Evolutionary conservation across 2,329 filamentous ascomycete species (phyloP), one percentile per base, ranked within the genome.

Genomic region (Verticillium klebahnii): DNA sequence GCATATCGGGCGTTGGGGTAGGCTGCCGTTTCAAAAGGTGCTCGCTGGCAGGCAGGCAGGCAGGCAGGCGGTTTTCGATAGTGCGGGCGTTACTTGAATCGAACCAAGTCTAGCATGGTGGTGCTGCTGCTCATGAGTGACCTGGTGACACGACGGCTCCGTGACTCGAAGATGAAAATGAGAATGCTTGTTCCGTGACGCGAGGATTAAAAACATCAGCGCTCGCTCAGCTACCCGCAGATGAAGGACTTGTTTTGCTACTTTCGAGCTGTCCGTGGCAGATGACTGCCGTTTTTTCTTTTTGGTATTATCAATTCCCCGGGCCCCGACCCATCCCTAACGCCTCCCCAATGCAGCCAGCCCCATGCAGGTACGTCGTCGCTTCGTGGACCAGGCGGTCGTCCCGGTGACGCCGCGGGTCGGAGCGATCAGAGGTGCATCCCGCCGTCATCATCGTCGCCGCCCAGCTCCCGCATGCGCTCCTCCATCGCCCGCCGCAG

Each of bases 401-500:
- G 29, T 57, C 12, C 12, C 5, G 12, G n/a, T 14, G 31, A 50
- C 31, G 15, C 40, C 5, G 2, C n/a, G 9, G 9, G n/a, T 23
- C 39, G 14, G 17, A 25, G 39, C 8, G 8, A 45, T 79, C 71
- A 90, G 56, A 90, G 73, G 75, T 90, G 86, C 77, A 90, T 78
- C 1, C 88, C 87, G 23, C 80, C 83, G 4, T 86, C 79, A 25
- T 78, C 78, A 7, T 78, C 78, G 2, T 79, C 78, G 5, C 73
- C 73, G 14, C 70, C 76, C 29, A 81, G 69, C 7, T 74, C 68
- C 56, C 78, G 77, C 74, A 89, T 77, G 59, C 82, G 82, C 67
- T 82, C 82, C 67, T 85, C 81, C 63, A 89, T 69, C 58, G 79
- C 78, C 64, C 79, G 74, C 61, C 84, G 77, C 60, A 90, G 74